These are phyloP conservation scores for Salix viminalis DNA, from an alignment of 345 rosid species.

Conservation along the genomic window DNA sequence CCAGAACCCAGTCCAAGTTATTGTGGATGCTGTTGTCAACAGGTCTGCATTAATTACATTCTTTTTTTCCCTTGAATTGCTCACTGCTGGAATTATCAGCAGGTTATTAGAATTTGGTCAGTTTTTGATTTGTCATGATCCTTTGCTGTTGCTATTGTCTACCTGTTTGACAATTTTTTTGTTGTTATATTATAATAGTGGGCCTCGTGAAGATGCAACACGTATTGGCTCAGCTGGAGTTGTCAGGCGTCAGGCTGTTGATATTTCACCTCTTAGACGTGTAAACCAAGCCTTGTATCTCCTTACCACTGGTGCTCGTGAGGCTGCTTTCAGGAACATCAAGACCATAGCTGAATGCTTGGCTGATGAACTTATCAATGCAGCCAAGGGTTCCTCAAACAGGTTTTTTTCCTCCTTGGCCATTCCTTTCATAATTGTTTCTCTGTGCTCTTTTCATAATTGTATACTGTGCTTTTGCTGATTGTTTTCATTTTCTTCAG, in stretches of 20 bases:
- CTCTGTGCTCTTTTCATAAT: neutral
- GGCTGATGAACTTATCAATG: constrained; percentile 97
- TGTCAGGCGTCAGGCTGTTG: constrained; percentile 96
- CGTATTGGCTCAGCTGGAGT: constrained; percentile 98
- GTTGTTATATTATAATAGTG: constrained; percentile 35
- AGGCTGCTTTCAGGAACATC: constrained; percentile 84
- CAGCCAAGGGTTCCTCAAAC: constrained; percentile 97
- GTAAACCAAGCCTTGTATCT: constrained; percentile 87
- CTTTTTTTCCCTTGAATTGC: neutral
- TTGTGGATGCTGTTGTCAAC: constrained; percentile 84
- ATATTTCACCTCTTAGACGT: constrained; percentile 88
- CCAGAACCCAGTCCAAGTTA: constrained; percentile 80
- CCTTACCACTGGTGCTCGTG: constrained; percentile 91
- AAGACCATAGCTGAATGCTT: constrained; percentile 92
- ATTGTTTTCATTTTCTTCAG: constrained; percentile 14
- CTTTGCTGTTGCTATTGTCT: neutral
- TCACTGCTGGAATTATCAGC: neutral
- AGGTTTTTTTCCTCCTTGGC: constrained; percentile 35
- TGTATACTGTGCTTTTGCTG: neutral
- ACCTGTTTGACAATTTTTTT: neutral
- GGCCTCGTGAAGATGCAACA: constrained; percentile 96
- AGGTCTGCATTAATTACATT: constrained; percentile 35
- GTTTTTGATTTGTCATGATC: too few relatives aligned
- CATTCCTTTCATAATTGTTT: neutral
- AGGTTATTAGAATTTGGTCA: neutral